A percentile compares a stretch with the other conserved stretches of the same genome.
Conservation (phyloP, 2,329 filamentous ascomycete genomes). For the Phoma sp. region DNA sequence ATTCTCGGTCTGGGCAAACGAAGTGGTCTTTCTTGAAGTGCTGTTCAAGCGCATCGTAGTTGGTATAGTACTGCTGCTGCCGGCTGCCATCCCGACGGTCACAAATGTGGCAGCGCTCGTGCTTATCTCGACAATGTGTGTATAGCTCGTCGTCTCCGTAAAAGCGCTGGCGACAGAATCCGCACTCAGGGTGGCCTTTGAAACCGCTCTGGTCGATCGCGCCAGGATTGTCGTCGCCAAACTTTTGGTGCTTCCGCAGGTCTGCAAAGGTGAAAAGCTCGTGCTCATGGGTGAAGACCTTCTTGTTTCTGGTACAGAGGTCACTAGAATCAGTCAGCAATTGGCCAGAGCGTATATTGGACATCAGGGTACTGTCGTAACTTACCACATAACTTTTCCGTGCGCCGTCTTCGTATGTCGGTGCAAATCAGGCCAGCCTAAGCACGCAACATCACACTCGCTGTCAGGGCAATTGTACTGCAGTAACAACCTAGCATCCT, state of each 20-base stretch:
- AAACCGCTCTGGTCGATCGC: slow-evolving; percentile 93
- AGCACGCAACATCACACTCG: slow-evolving; percentile 83
- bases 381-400: slow-evolving; percentile 81
- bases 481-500: slow-evolving; percentile 86
- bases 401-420: slow-evolving; percentile 83
- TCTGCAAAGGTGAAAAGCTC: slow-evolving; percentile 85
- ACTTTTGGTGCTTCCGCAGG: slow-evolving; percentile 84
- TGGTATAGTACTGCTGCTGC: slow-evolving; percentile 86
- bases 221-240: slow-evolving; percentile 89
- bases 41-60: slow-evolving; percentile 84
- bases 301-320: slow-evolving; percentile 91
- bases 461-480: slow-evolving; percentile 93
- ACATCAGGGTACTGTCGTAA: slow-evolving; percentile 24
- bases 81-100: slow-evolving; percentile 70
- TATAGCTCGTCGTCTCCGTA: slow-evolving; percentile 97
- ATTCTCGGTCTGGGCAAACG: slow-evolving; percentile 83
- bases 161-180: slow-evolving; percentile 89
- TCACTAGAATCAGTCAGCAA: slow-evolving; percentile 60
- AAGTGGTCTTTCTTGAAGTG: slow-evolving; percentile 92
- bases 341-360: neutral
- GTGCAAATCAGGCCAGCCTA: slow-evolving; percentile 80
- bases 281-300: slow-evolving; percentile 98
- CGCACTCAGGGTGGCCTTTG: slow-evolving; percentile 92
- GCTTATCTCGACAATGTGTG: slow-evolving; percentile 89
- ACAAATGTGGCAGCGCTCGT: slow-evolving; percentile 95